Evolutionary conservation across 176 grass and related monocot species (phyloP).

Genomic region (Leersia perrieri): DNA sequence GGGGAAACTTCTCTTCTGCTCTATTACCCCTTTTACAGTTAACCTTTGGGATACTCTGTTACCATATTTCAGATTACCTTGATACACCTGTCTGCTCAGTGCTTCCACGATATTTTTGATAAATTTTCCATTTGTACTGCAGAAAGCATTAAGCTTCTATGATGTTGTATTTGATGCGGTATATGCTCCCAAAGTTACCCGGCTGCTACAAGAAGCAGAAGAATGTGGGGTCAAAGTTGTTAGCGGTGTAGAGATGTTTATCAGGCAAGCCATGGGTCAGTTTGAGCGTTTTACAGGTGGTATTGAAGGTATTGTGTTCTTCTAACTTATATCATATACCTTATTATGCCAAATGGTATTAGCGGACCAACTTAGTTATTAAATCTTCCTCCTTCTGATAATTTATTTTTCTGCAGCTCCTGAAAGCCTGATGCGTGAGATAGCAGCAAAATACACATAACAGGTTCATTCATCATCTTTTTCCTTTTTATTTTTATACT

Average conservation of each 20-base stretch:
- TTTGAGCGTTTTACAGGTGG: constrained; percentile 82
- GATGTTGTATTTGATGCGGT: constrained; percentile 87
- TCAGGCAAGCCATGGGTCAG: constrained; percentile 87
- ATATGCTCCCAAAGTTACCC: constrained; percentile 83
- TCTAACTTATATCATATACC: not conserved
- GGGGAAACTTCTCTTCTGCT: not conserved
- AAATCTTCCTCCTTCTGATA: constrained; percentile 20
- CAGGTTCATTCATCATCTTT: constrained; percentile 39
- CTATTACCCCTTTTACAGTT: not conserved
- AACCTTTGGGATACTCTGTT: not conserved
- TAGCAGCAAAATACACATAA: constrained; percentile 72
- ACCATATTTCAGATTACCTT: not conserved
- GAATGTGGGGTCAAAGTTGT: constrained; percentile 73
- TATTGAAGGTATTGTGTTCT: constrained; percentile 62
- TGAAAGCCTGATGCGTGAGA: constrained; percentile 75
- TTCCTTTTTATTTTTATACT: constrained; percentile 12
- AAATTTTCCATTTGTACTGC: constrained; percentile 21
- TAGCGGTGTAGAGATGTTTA: constrained; percentile 95
- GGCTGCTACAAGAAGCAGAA: constrained; percentile 85
- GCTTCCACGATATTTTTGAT: constrained; percentile 10
- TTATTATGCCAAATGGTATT: not conserved
- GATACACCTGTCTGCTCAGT: not conserved
- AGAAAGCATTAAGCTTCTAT: constrained; percentile 84
- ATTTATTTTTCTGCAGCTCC: constrained; percentile 60
- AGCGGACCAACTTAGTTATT: not conserved